A percentile compares a stretch with the other conserved stretches of the same genome.
phyloP scores from a whole-genome alignment of 768 basidiomycete species.

The Pulveroboletus frians region DNA sequence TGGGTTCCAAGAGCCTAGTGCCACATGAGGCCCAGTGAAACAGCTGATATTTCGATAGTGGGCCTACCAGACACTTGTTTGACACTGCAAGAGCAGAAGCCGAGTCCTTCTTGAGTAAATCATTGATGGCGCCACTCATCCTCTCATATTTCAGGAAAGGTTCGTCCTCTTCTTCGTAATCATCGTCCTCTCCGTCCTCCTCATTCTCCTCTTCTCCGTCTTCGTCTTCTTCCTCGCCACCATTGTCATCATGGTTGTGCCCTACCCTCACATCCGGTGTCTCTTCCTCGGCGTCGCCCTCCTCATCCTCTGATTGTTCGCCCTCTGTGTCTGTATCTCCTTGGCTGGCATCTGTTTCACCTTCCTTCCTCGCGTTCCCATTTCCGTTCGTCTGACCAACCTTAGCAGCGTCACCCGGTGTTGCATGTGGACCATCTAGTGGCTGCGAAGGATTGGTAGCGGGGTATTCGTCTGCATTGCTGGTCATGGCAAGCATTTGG shows the following conservation, averaged over 20 bases:
- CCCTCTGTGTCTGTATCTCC: conserved; percentile 1
- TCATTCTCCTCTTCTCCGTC: conserved; percentile 1
- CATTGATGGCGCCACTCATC: conserved; percentile 63
- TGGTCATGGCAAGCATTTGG: conserved; percentile 9
- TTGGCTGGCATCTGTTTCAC: conserved; percentile 2
- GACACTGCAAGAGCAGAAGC: conserved; percentile 79
- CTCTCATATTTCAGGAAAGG: conserved; percentile 89
- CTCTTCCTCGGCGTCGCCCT: neutral
- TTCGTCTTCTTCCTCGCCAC: conserved; percentile 19
- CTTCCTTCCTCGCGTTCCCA: conserved; percentile 1
- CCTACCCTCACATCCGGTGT: neutral
- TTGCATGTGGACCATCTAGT: neutral
- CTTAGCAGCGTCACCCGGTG: neutral
- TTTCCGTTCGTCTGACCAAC: conserved; percentile 18
- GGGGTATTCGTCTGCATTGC: neutral
- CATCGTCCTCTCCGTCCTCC: conserved; percentile 44
- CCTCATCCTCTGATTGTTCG: conserved; percentile 5
- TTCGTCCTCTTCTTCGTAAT: conserved; percentile 82
- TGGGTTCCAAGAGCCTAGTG: conserved; percentile 87
- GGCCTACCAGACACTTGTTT: conserved; percentile 61
- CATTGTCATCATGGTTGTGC: conserved; percentile 1
- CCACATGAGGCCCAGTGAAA: neutral
- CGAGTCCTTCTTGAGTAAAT: conserved; percentile 83
- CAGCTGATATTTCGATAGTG: neutral
- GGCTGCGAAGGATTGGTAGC: neutral